phyloP scores from a whole-genome alignment of 352 stramenopile species.

The Sclerospora graminicola region DNA sequence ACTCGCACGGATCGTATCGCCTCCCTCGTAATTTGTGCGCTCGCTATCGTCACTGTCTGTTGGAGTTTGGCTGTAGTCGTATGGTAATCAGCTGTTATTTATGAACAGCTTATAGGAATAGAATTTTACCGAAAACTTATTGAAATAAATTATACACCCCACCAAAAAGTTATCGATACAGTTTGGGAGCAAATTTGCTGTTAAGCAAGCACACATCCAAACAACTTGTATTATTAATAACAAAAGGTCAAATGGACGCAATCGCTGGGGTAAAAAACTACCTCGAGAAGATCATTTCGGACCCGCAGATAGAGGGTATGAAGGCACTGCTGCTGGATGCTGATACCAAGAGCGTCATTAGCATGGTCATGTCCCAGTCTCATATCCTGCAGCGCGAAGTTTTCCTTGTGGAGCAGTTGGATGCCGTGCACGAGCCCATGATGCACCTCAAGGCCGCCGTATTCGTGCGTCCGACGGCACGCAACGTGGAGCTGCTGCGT shows the following conservation, averaged over 20 bases:
- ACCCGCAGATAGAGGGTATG: conserved; percentile 88
- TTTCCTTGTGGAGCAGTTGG: conserved; percentile 91
- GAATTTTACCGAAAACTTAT: too few relatives aligned
- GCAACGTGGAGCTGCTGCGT: conserved; percentile 88
- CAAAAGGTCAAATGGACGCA: too few relatives aligned
- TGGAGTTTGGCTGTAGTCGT: conserved; percentile 46
- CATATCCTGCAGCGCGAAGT: conserved; percentile 94
- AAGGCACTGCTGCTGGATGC: conserved; percentile 95
- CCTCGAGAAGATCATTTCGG: conserved; percentile 74
- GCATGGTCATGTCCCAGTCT: conserved; percentile 93
- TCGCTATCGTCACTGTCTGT: conserved; percentile 38
- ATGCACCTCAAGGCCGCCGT: conserved; percentile 92
- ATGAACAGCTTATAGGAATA: too few relatives aligned
- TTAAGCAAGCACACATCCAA: too few relatives aligned
- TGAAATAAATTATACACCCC: too few relatives aligned
- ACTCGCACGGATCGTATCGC: conserved; percentile 29
- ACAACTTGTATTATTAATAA: too few relatives aligned
- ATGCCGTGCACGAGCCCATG: conserved; percentile 79
- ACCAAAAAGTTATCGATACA: too few relatives aligned
- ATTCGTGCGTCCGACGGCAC: conserved; percentile 89
- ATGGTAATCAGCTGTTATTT: conserved; percentile 18
- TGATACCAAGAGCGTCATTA: conserved; percentile 92
- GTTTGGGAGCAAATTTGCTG: too few relatives aligned
- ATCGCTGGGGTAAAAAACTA: conserved; percentile 64
- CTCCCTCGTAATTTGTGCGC: conserved; percentile 27